Evolutionary conservation across 768 basidiomycete genomes (phyloP), one percentile per base, ranked within the genome.

Genomic region (Cantharellus anzutake): DNA sequence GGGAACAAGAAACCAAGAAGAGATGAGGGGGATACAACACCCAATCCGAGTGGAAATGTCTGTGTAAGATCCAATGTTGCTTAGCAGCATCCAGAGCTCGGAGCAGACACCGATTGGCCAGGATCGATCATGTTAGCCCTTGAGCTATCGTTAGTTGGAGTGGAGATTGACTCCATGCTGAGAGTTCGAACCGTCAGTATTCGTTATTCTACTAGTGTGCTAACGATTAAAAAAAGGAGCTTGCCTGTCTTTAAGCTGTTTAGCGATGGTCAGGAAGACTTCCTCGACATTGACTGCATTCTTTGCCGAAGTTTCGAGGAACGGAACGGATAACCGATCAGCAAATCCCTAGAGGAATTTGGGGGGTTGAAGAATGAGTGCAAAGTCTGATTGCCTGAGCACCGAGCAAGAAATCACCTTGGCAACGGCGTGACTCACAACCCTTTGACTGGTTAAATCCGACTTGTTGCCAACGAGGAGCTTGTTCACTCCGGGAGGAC

Each of bases 251-350:
- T 91, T 90, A 70, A 91, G 89, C 73, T 90, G 88, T 76, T 94
- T 88, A 2, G 96, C 93, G 80, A 99, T 89, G 40, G 92, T 93
- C 77, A 97, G 83, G 81, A 99, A 99, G 3, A 94, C 93, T 72
- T 99, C 91, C 71, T 99, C 96, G 62, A 99, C 96, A 66, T 96
- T 96, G 63, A 92, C 93, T 58, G 93, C 90, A 67, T 87, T 91
- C 86, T 98, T 98, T 41, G 96, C 96, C n/a, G 87, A 91, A 7
- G 96, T 99, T 76, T 99, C 96, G 69, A 99, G 74, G 83, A 96
- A 98, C 52, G 90, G 84, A 66, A 99, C 84, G 62, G 77, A 78
- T 64, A 98, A 77, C 70, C 97, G 92, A 69, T 97, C 91, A 37
- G 96, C 90, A 67, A 98, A 87, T 78, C 94, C 90, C 81, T 94